These are phyloP conservation scores for Oryza glaberrima DNA, from an alignment of 176 grass and related monocot species.

Conservation along the genomic window DNA sequence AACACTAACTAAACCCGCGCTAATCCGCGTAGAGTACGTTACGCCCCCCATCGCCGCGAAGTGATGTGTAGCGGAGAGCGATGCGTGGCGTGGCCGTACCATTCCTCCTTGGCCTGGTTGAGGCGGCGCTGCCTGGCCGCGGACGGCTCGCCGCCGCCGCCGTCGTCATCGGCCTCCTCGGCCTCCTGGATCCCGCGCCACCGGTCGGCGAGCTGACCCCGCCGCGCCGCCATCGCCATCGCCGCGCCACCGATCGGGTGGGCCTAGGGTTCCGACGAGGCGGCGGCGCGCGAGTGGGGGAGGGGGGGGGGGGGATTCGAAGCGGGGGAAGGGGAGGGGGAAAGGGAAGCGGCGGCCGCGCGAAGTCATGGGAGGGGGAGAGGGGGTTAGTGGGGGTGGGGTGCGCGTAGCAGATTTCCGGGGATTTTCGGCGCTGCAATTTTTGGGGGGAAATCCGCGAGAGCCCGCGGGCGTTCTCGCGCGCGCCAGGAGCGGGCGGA, in stretches of 20 bases:
- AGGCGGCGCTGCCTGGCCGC: constrained; percentile 51
- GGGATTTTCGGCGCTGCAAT: neutral
- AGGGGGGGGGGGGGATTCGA: neutral
- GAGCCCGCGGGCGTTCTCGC: neutral
- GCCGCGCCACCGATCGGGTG: neutral
- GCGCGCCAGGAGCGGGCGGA: neutral
- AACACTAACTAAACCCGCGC: neutral
- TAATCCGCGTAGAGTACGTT: constrained; percentile 1
- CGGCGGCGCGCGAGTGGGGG: constrained; percentile 10
- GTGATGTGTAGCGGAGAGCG: neutral
- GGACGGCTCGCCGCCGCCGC: constrained; percentile 36
- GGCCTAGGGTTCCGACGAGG: constrained; percentile 41
- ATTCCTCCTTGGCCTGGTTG: constrained; percentile 63
- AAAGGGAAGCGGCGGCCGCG: neutral
- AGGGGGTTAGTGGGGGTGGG: neutral
- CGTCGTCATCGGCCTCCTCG: constrained; percentile 51
- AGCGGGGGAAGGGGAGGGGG: neutral
- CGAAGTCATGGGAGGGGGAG: neutral
- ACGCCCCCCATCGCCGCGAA: neutral
- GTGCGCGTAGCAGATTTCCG: constrained; percentile 1
- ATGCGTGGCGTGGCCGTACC: constrained; percentile 37
- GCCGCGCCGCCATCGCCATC: constrained; percentile 50
- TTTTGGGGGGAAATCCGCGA: neutral
- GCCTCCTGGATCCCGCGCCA: constrained; percentile 83
- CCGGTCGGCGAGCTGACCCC: constrained; percentile 53